Conservation (phyloP, 208 protist species). For the Trypanosomatidae sp. region DNA sequence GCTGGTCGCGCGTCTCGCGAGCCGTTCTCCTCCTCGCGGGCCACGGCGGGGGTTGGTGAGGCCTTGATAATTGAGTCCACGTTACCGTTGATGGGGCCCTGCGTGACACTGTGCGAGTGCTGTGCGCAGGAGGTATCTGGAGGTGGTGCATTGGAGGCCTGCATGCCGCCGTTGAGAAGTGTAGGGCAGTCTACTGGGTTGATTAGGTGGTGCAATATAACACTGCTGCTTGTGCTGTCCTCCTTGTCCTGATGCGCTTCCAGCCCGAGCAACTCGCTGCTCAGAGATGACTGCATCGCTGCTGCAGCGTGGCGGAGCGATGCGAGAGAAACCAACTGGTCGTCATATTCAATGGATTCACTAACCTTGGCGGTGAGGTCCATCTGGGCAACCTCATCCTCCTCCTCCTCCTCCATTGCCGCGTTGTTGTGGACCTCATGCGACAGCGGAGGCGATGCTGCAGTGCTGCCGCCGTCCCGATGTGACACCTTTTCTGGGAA, state of each 20-base stretch:
- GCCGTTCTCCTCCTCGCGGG: not conserved
- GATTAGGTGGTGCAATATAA: not conserved
- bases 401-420: not conserved
- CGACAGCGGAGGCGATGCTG: not conserved
- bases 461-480: not conserved
- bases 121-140: not conserved
- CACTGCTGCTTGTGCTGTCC: conserved; percentile 2
- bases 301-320: not conserved
- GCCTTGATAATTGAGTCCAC: not conserved
- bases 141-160: not conserved
- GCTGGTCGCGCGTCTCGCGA: not conserved
- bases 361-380: not conserved
- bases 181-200: not conserved
- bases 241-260: not conserved
- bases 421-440: not conserved
- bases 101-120: not conserved
- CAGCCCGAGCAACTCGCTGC: not conserved
- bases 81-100: not conserved
- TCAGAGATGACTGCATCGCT: not conserved
- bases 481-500: not conserved
- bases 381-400: not conserved
- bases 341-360: not conserved
- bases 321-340: not conserved
- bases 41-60: no score
- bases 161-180: not conserved